Base-by-base conservation (phyloP, 306 rosid genomes). In the Fagus sylvatica region DNA sequence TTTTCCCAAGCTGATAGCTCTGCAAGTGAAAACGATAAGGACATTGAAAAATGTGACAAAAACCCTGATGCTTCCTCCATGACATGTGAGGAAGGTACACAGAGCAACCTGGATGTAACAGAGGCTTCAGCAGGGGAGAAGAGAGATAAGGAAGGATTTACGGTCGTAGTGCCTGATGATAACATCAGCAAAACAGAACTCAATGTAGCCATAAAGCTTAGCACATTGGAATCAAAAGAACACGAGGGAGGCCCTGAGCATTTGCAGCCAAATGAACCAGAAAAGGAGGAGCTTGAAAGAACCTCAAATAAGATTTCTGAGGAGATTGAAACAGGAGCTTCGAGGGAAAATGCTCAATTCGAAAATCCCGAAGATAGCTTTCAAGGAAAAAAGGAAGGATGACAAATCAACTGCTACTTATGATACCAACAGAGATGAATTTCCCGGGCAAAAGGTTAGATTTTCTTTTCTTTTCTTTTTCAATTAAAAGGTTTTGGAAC, bases 201-300 rank as follows among this genome's bases (percentile, higher is more conserved):
- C 30, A 51, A 7, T 10, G 73, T 74, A 37, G 80, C 32, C 53
- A 76, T 11, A 57, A 84, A 82, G 41, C 53, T 55, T 8, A 74
- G 67, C 49, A 77, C 37, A 75, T 3, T 30, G 53, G 73, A 41
- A 15, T 48, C 59, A 16, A 48, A 61, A 62, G 55, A 74, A 53
- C 66, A 54, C 0, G 66, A 53, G 3, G 72, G 15, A 11, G 76
- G 72, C 69, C 19, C 48, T 3, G 72, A 68, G 43, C 37, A 12
- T 48, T 72, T 60, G 71, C 72, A 57, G 70, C 34, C 67, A 78
- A 78, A 73, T 77, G 80, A 83, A 64, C 73, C 72, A n/a, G 76
- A 15, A 53, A n/a, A 79, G 30, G 36, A 72, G n/a, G 71, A 75
- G 61, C 69, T 48, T 53, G 78, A 49, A 69, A 68, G 37, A 39